Percentiles rank a stretch among this genome's conserved stretches.
Conservation (phyloP, 306 rosid species). For the Glycyrrhiza uralensis region DNA sequence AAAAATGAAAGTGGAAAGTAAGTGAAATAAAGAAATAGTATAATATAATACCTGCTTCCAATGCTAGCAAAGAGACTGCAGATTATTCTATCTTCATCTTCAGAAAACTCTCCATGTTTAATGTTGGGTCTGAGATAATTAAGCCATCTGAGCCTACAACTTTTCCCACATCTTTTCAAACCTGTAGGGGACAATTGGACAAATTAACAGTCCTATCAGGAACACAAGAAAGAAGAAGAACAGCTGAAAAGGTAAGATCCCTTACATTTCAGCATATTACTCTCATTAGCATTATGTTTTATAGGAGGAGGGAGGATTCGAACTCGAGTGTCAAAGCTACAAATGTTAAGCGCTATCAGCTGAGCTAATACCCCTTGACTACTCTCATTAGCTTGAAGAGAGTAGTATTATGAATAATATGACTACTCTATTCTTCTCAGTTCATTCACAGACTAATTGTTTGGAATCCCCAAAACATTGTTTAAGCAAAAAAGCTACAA, state of each 20-base stretch:
- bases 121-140: conserved; percentile 87
- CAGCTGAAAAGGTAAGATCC: neutral
- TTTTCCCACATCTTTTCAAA: conserved; percentile 84
- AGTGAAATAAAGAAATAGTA: neutral
- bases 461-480: no score
- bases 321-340: no score
- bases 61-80: conserved; percentile 67
- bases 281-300: neutral
- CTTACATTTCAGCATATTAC: neutral
- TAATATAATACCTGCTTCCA: conserved; percentile 93
- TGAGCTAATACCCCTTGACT: no score
- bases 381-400: no score
- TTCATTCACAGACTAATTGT: no score
- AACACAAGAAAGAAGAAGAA: neutral
- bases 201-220: neutral
- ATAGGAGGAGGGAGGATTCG: no score
- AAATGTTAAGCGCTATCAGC: no score
- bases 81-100: conserved; percentile 66
- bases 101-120: conserved; percentile 84
- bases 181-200: conserved; percentile 37
- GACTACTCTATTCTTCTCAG: no score
- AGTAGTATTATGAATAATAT: no score
- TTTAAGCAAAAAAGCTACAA: no score
- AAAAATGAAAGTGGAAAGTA: neutral
- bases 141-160: conserved; percentile 88